Evolutionary conservation across 2,329 filamentous ascomycete genomes (phyloP).

Genomic region (Cryphonectria naterciae): DNA sequence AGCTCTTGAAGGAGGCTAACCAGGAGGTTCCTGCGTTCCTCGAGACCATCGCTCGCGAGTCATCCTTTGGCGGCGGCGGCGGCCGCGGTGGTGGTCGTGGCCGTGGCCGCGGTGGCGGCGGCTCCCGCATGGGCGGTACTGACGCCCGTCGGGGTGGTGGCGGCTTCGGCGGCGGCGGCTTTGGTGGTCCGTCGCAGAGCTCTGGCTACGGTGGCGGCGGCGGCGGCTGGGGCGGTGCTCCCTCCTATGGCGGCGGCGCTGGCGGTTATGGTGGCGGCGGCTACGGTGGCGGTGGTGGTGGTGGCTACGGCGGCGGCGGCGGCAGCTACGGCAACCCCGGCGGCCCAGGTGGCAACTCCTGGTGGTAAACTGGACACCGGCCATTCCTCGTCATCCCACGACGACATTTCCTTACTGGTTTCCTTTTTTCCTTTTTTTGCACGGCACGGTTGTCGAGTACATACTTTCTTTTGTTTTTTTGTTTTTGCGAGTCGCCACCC

Average conservation of each 20-base stretch:
- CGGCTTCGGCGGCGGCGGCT: constrained; percentile 47
- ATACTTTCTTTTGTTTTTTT: constrained; percentile 47
- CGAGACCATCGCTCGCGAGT: constrained; percentile 95
- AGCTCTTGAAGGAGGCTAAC: constrained; percentile 98
- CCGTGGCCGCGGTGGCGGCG: constrained; percentile 72
- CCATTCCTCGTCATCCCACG: constrained; percentile 10
- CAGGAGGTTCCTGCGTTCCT: constrained; percentile 94
- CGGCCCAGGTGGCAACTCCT: constrained; percentile 66
- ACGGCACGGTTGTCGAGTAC: constrained; percentile 35
- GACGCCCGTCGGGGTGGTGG: constrained; percentile 52
- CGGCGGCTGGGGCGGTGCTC: constrained; percentile 47
- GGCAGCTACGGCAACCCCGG: constrained; percentile 73
- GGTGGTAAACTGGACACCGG: constrained; percentile 59
- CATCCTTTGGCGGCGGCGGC: constrained; percentile 76
- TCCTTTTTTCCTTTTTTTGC: constrained; percentile 31
- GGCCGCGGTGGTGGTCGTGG: constrained; percentile 67
- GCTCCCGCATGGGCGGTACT: constrained; percentile 59
- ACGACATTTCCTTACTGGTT: constrained; percentile 30
- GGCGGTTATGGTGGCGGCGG: constrained; percentile 47
- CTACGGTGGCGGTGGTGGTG: constrained; percentile 48
- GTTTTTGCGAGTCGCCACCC: constrained; percentile 38
- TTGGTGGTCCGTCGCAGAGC: constrained; percentile 43
- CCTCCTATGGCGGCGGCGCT: constrained; percentile 44
- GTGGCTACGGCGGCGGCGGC: constrained; percentile 55
- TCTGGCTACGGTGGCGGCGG: constrained; percentile 36